Percentiles rank a stretch among this genome's conserved stretches.
These are phyloP conservation scores for Pouteria glomerata DNA, from an alignment of 148 eudicot genomes.

Conservation along the genomic window DNA sequence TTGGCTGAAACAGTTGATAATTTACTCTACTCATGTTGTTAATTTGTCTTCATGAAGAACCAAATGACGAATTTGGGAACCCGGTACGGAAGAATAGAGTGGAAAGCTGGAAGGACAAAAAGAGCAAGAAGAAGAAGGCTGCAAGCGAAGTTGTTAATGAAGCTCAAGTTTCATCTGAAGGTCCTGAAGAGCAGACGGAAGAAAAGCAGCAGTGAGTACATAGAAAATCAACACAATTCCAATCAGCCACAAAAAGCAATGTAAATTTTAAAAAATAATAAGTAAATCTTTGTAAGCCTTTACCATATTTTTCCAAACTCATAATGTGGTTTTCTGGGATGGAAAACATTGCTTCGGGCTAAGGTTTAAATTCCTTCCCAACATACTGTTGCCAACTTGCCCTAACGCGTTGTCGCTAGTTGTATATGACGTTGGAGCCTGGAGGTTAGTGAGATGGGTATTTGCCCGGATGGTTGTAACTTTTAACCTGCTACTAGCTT, in stretches of 20 bases:
- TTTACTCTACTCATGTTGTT: too few relatives aligned
- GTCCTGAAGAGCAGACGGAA: conserved; percentile 73
- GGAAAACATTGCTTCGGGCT: too few relatives aligned
- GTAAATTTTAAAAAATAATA: too few relatives aligned
- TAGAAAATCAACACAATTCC: too few relatives aligned
- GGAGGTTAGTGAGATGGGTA: not conserved
- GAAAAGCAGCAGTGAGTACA: conserved; percentile 55
- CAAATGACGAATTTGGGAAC: conserved; percentile 65
- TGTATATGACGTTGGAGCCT: not conserved
- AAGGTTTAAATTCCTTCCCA: not conserved
- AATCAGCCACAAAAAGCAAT: too few relatives aligned
- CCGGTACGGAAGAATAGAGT: conserved; percentile 95
- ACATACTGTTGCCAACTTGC: not conserved
- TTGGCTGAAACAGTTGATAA: too few relatives aligned
- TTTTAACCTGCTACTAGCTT: not conserved
- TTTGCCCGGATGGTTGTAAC: not conserved
- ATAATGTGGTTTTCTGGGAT: too few relatives aligned
- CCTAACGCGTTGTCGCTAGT: not conserved
- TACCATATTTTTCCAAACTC: too few relatives aligned
- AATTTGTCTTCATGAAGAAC: conserved; percentile 37
- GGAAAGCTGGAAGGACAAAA: conserved; percentile 93
- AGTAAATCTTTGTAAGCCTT: too few relatives aligned
- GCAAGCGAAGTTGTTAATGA: conserved; percentile 44
- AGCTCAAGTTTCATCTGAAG: conserved; percentile 56
- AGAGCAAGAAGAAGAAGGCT: conserved; percentile 64